phyloP scores from a whole-genome alignment of 495 filamentous ascomycete genomes.

The Collariella sp. region DNA sequence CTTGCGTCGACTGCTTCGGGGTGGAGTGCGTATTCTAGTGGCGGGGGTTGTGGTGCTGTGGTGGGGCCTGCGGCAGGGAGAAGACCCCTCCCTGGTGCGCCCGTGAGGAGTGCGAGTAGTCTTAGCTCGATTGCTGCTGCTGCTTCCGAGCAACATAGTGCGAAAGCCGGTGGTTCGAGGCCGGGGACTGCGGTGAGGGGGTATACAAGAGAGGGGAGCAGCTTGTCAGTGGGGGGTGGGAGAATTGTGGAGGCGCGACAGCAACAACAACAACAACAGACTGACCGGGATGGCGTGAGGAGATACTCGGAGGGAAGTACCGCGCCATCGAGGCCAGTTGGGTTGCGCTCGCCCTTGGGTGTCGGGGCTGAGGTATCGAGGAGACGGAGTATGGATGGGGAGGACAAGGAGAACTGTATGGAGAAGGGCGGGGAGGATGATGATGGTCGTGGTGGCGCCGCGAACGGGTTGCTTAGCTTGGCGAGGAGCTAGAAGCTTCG shows the following conservation, averaged over 20 bases:
- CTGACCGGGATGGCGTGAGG: neutral
- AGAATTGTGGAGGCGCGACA: neutral
- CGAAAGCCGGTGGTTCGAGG: neutral
- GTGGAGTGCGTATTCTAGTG: too few relatives aligned
- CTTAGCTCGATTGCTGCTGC: too few relatives aligned
- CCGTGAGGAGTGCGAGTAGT: neutral
- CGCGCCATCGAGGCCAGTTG: neutral
- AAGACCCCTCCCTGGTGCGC: neutral
- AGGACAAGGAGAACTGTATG: neutral
- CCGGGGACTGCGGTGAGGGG: neutral
- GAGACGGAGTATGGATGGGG: neutral
- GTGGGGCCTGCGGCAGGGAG: neutral
- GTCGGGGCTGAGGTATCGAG: too few relatives aligned
- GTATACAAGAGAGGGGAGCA: neutral
- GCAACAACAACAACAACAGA: neutral
- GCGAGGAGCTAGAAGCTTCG: constrained; percentile 16
- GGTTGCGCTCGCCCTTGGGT: too few relatives aligned
- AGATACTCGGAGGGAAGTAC: neutral
- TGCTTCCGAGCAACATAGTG: neutral
- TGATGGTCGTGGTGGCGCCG: constrained; percentile 19
- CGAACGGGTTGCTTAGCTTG: constrained; percentile 29
- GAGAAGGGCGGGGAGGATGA: neutral
- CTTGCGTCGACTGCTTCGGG: neutral
- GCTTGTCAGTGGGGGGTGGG: neutral
- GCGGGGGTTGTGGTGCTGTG: neutral